phyloP scores from a whole-genome alignment of 2,329 filamentous ascomycete genomes.

The Fusarium verrucosum region DNA sequence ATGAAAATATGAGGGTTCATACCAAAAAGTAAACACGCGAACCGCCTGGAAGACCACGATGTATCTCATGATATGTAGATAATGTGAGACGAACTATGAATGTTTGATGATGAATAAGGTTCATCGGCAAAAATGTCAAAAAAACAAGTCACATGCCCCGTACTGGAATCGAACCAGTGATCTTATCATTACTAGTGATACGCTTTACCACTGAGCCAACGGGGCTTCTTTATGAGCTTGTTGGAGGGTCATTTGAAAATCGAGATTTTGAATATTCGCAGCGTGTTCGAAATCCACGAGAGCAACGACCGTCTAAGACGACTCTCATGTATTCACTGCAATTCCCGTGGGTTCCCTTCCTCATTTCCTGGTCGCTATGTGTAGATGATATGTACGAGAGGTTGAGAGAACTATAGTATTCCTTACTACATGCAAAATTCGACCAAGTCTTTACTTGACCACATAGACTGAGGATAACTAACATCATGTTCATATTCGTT shows the following conservation, averaged over 20 bases:
- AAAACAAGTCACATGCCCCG: slow-evolving; percentile 18
- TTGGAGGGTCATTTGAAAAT: accelerated
- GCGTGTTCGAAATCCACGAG: not conserved
- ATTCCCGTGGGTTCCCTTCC: no score
- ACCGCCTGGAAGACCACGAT: not conserved
- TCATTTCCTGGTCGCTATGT: no score
- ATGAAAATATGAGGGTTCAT: not conserved
- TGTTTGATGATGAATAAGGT: no score
- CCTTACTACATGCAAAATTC: no score
- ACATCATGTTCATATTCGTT: no score
- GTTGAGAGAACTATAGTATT: no score
- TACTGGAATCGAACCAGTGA: slow-evolving; percentile 38
- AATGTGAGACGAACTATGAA: no score
- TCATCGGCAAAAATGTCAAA: not conserved
- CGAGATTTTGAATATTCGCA: accelerated
- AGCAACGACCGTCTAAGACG: no score
- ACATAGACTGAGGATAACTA: no score
- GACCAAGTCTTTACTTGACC: no score
- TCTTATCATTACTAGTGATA: slow-evolving; percentile 40
- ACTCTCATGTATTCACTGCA: no score
- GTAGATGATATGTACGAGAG: no score
- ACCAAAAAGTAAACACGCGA: not conserved
- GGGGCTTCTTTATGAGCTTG: slow-evolving; percentile 25
- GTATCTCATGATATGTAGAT: not conserved
- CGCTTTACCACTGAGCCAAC: slow-evolving; percentile 39